Evolutionary conservation across 2,329 filamentous ascomycete genomes (phyloP).

Genomic region (Hortaea sp.): DNA sequence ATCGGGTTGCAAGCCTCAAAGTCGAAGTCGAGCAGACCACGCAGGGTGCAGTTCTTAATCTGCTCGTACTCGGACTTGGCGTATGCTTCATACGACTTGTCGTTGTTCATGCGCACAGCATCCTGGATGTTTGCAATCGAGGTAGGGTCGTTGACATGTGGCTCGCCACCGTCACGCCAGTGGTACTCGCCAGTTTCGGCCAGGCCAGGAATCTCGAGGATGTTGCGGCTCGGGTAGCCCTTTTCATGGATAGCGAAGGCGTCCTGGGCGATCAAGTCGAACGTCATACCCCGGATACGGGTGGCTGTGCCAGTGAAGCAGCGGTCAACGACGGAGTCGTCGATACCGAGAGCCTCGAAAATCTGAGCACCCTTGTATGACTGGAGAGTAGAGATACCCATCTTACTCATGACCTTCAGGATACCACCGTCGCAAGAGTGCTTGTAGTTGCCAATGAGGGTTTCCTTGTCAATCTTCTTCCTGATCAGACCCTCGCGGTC

Average conservation of each 20-base stretch:
- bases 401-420: conserved; percentile 98
- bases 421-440: conserved; percentile 94
- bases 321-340: conserved; percentile 82
- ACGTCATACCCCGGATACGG: conserved; percentile 87
- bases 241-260: conserved; percentile 91
- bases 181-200: conserved; percentile 94
- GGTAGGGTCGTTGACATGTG: conserved; percentile 88
- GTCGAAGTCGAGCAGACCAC: conserved; percentile 90
- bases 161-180: conserved; percentile 92
- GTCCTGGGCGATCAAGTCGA: conserved; percentile 87
- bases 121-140: conserved; percentile 97
- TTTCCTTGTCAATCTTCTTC: conserved; percentile 73
- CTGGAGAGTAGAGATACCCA: conserved; percentile 94
- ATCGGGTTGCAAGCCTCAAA: conserved; percentile 79
- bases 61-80: conserved; percentile 88
- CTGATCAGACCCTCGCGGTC: conserved; percentile 86
- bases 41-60: conserved; percentile 91
- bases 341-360: conserved; percentile 88
- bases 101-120: conserved; percentile 91
- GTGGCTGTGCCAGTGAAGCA: conserved; percentile 93
- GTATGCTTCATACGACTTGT: conserved; percentile 97
- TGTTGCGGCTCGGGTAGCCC: conserved; percentile 73
- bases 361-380: conserved; percentile 98
- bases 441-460: conserved; percentile 90
- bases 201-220: conserved; percentile 67